phyloP scores from a whole-genome alignment of 129 eudicot species.

The Tagetes patula region DNA sequence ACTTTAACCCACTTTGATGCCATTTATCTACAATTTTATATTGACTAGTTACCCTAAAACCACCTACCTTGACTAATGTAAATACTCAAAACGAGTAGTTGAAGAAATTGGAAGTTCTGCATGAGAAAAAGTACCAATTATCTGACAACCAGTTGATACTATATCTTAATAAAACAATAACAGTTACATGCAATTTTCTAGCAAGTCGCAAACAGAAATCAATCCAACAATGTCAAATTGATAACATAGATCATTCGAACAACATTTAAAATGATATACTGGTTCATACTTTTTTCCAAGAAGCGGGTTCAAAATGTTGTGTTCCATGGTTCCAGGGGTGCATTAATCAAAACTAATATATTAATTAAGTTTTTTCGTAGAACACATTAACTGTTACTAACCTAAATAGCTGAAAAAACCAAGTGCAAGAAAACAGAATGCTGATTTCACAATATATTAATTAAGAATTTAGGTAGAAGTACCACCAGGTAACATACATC shows the following conservation, averaged over 20 bases:
- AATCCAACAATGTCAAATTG: not conserved
- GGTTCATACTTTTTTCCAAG: not conserved
- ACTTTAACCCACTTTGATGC: slow-evolving; percentile 47
- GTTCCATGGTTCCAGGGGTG: too few relatives aligned
- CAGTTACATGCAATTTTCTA: not conserved
- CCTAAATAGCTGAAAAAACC: too few relatives aligned
- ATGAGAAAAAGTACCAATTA: not conserved
- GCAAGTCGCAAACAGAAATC: not conserved
- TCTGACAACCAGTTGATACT: slow-evolving; percentile 1
- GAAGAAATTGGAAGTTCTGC: slow-evolving; percentile 38
- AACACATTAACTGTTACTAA: too few relatives aligned
- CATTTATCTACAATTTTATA: slow-evolving; percentile 48
- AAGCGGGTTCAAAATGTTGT: not conserved
- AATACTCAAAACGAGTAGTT: slow-evolving; percentile 24
- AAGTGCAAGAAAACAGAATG: too few relatives aligned
- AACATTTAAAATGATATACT: not conserved
- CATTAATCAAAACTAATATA: too few relatives aligned
- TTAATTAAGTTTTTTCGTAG: too few relatives aligned
- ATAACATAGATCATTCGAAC: not conserved
- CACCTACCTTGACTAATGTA: slow-evolving; percentile 23
- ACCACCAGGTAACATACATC: not conserved
- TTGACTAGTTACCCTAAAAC: slow-evolving; percentile 24
- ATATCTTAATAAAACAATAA: not conserved
- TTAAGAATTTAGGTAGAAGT: not conserved
- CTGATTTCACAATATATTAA: too few relatives aligned